Conservation (phyloP, 169 alveolate genomes). For the Cryptosporidium meleagridis region DNA sequence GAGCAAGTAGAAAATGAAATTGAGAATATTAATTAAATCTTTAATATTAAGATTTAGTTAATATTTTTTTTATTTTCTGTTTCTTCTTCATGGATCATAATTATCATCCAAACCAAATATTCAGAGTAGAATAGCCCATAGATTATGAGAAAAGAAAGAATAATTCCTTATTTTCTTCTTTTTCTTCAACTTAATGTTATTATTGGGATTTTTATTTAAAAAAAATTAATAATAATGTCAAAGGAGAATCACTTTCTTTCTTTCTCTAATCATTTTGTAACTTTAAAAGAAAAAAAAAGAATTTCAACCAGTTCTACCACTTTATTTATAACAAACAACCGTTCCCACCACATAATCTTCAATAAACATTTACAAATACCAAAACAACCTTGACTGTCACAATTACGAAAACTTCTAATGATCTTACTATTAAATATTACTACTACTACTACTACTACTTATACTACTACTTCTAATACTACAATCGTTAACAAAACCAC, state of each 20-base stretch:
- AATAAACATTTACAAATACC: background rate
- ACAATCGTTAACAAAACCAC: background rate
- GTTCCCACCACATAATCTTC: background rate
- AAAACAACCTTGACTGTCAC: background rate
- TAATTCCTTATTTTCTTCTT: conserved; percentile 11
- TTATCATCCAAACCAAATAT: background rate
- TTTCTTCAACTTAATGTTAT: background rate
- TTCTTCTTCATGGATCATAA: no score
- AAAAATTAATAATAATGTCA: no score
- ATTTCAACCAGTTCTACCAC: no score
- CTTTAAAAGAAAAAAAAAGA: no score
- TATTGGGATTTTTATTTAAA: background rate
- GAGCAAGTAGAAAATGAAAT: conserved; percentile 17
- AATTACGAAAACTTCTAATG: background rate
- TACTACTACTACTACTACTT: background rate
- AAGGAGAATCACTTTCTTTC: background rate
- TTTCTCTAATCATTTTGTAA: background rate
- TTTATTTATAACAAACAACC: background rate
- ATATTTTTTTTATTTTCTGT: background rate
- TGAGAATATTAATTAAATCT: conserved; percentile 17
- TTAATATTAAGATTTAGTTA: background rate
- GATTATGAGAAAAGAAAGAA: conserved; percentile 30
- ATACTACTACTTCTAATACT: background rate
- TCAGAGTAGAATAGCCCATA: conserved; percentile 23
- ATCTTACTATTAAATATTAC: background rate